Conservation (phyloP, 331 rosid genomes). For the Rhamnella rubrinervis region DNA sequence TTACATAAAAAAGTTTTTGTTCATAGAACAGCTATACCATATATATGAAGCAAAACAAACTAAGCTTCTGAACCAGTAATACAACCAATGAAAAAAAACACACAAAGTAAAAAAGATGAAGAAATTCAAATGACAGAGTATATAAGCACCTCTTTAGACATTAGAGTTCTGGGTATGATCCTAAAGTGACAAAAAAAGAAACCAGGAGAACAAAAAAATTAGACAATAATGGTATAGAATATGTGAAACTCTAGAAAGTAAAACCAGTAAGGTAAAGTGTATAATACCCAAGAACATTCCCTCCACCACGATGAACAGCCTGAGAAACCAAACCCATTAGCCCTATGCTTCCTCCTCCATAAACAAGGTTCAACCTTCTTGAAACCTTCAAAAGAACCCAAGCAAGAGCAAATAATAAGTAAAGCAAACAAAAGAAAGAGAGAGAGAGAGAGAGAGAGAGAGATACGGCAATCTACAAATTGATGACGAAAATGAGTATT, state of each 20-base stretch:
- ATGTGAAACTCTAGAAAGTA: constrained; percentile 5
- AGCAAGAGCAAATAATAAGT: background rate
- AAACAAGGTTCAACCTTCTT: constrained; percentile 51
- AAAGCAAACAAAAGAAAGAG: background rate
- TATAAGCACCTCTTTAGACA: constrained; percentile 43
- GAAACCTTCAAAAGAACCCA: constrained; percentile 32
- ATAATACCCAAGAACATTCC: constrained; percentile 50
- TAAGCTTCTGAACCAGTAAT: constrained; percentile 1
- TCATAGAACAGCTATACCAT: background rate
- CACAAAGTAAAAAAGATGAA: background rate
- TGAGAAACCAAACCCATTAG: constrained; percentile 59
- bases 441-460: background rate
- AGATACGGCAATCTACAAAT: background rate
- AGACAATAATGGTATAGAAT: background rate
- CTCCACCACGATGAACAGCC: constrained; percentile 55
- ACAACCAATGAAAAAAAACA: background rate
- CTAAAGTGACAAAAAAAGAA: constrained; percentile 20
- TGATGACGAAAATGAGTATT: background rate
- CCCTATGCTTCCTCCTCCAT: constrained; percentile 63
- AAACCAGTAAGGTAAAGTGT: background rate
- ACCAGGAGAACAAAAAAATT: background rate
- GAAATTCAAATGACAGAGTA: constrained; percentile 6
- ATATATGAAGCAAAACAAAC: constrained; percentile 13
- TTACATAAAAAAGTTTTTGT: background rate
- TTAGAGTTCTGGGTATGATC: constrained; percentile 52